phyloP scores from a whole-genome alignment of 139 green algal species.

The Chlamydomonas applanata region DNA sequence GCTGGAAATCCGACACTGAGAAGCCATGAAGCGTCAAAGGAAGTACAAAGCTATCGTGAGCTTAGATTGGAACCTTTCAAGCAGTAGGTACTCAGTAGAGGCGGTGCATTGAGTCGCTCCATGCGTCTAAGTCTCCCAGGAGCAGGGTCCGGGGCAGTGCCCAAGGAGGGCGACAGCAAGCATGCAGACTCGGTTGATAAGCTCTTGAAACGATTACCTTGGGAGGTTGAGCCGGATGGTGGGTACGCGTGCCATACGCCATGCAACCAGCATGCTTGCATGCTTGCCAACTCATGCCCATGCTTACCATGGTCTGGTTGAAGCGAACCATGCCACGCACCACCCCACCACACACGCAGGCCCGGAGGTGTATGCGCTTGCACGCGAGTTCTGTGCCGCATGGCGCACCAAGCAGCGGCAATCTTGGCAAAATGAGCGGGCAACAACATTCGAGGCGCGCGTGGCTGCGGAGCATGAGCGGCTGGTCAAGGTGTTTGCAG shows the following conservation, averaged over 20 bases:
- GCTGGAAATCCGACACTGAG: too few species aligned
- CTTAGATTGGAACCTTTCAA: too few species aligned
- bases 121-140: neutral
- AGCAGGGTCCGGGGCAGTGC: neutral
- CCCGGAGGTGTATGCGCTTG: neutral
- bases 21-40: too few species aligned
- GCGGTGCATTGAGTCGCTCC: too few species aligned
- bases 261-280: neutral
- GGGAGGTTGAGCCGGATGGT: neutral
- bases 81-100: too few species aligned
- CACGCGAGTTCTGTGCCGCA: neutral
- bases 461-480: slow-evolving; percentile 1
- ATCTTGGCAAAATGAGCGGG: neutral
- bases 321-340: too few species aligned
- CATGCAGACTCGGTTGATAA: neutral
- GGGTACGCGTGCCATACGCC: neutral
- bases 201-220: neutral
- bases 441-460: neutral
- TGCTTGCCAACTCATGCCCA: neutral
- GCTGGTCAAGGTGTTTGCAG: neutral
- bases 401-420: neutral
- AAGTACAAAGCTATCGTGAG: neutral
- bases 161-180: neutral
- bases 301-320: neutral
- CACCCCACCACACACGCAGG: slow-evolving; percentile 1